These are phyloP conservation scores for Alternaria solani DNA, from an alignment of 2,329 filamentous ascomycete species.

Conservation along the genomic window DNA sequence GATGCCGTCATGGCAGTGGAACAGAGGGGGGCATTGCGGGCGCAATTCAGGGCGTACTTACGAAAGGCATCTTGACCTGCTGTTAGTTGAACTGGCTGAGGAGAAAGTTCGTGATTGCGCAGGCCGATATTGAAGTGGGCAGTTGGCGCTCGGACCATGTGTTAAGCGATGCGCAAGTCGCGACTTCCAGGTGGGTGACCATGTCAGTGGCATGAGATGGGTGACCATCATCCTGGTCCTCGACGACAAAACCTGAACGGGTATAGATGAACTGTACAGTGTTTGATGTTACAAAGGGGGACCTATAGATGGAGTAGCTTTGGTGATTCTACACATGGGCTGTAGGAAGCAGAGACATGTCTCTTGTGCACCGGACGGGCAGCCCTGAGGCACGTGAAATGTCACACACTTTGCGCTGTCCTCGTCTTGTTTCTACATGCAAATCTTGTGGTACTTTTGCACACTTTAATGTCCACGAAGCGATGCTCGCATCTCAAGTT, in stretches of 20 bases:
- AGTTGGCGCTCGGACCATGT: constrained; percentile 18
- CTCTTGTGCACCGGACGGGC: background rate
- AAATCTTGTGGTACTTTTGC: background rate
- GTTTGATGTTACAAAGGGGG: too few species aligned
- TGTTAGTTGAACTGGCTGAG: constrained; percentile 38
- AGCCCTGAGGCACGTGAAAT: background rate
- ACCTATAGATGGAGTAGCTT: background rate
- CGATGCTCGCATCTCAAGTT: constrained; percentile 1
- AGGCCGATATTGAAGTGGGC: constrained; percentile 20
- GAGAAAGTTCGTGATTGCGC: constrained; percentile 32
- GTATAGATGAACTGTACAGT: accelerated
- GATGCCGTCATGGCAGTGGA: constrained; percentile 28
- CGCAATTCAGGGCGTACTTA: constrained; percentile 51
- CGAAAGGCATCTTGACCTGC: constrained; percentile 57
- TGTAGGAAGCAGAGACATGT: background rate
- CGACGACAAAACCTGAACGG: background rate
- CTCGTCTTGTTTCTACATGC: background rate
- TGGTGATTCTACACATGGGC: background rate
- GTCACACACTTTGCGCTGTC: background rate
- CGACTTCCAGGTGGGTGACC: constrained; percentile 19
- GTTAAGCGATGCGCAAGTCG: constrained; percentile 25
- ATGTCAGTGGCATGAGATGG: constrained; percentile 8
- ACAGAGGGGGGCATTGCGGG: constrained; percentile 12
- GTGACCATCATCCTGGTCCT: constrained; percentile 4
- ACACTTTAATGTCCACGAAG: background rate